A percentile compares a stretch with the other conserved stretches of the same genome.
These are phyloP conservation scores for Trichoderma semiorbis DNA, from an alignment of 2,329 filamentous ascomycete genomes.

Conservation along the genomic window DNA sequence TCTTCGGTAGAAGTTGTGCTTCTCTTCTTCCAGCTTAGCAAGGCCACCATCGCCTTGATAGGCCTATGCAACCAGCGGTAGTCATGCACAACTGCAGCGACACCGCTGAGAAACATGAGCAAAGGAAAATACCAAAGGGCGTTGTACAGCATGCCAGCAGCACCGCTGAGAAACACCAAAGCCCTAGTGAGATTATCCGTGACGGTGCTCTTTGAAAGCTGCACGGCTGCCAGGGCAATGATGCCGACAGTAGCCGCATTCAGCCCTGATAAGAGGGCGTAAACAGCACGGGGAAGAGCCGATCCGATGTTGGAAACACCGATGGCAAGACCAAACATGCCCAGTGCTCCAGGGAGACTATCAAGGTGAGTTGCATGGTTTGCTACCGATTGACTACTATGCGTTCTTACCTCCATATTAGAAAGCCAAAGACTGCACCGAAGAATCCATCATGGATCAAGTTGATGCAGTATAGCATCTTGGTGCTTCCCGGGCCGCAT, in stretches of 20 bases:
- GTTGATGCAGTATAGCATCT: conserved; percentile 67
- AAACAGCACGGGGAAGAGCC: conserved; percentile 58
- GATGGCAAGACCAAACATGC: conserved; percentile 65
- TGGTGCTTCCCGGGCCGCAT: conserved; percentile 65
- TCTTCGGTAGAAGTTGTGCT: neutral
- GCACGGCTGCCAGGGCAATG: conserved; percentile 65
- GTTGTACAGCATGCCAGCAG: conserved; percentile 66
- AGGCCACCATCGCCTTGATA: conserved; percentile 21
- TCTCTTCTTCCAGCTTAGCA: neutral
- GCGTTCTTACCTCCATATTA: conserved; percentile 57
- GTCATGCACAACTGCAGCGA: conserved; percentile 55
- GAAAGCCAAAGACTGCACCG: conserved; percentile 55
- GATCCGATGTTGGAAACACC: conserved; percentile 60
- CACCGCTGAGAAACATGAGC: conserved; percentile 56
- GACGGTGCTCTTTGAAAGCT: conserved; percentile 65
- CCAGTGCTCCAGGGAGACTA: conserved; percentile 65
- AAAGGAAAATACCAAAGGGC: conserved; percentile 73
- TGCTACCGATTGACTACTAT: neutral
- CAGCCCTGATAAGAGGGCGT: conserved; percentile 67
- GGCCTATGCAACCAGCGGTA: conserved; percentile 43
- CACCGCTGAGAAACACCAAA: conserved; percentile 60
- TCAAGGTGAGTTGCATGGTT: neutral
- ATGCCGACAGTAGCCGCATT: conserved; percentile 71
- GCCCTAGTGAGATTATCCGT: conserved; percentile 60
- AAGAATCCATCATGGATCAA: conserved; percentile 59